Evolutionary conservation across 2,329 filamentous ascomycete species (phyloP).

Genomic region (Sporothrix variecibatus): DNA sequence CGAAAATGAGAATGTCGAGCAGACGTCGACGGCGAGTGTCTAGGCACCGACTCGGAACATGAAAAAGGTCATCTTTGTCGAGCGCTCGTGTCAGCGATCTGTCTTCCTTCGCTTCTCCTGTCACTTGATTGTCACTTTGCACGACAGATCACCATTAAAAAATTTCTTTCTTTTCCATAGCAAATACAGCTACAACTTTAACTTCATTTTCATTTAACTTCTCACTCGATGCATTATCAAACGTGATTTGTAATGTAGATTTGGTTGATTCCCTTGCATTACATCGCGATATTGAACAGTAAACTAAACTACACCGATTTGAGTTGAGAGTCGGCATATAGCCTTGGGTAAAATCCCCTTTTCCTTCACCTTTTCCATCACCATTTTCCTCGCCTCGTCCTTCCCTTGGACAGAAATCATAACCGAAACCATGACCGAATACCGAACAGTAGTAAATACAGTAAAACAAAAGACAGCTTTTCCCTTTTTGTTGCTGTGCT

Average conservation of each 20-base stretch:
- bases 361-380: background rate
- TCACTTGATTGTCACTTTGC: background rate
- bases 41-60: background rate
- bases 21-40: background rate
- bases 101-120: background rate
- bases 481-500: background rate
- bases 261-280: background rate
- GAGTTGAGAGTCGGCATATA: background rate
- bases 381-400: too few relatives aligned
- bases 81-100: background rate
- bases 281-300: background rate
- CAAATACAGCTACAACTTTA: background rate
- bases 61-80: background rate
- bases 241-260: background rate
- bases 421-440: background rate
- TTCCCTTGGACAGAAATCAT: background rate
- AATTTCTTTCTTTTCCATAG: background rate
- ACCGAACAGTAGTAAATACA: background rate
- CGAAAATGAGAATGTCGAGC: conserved; percentile 4
- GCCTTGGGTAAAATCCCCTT: background rate
- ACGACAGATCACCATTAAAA: background rate
- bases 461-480: background rate
- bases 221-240: background rate
- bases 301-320: background rate
- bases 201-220: background rate